Conservation (phyloP, 352 stramenopile genomes). For the Phytophthora cactorum region DNA sequence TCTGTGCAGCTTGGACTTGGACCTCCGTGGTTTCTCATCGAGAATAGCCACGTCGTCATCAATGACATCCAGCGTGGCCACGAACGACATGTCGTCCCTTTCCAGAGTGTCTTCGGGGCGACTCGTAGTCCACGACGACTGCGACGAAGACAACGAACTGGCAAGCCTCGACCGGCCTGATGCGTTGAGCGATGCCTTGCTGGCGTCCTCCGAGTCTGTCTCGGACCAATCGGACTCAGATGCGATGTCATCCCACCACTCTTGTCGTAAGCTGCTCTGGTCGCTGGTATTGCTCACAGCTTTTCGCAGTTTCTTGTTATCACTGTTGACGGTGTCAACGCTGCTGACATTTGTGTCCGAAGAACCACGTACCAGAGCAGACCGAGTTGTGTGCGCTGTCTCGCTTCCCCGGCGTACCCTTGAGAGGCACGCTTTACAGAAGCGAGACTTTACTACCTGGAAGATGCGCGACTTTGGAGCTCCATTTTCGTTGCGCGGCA, state of each 20-base stretch:
- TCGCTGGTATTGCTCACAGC: conserved; percentile 13
- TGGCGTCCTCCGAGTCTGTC: conserved; percentile 45
- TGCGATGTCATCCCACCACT: conserved; percentile 36
- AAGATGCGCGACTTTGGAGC: conserved; percentile 47
- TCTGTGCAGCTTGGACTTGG: conserved; percentile 30
- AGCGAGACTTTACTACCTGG: conserved; percentile 62
- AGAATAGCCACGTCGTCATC: conserved; percentile 46
- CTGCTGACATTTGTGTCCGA: conserved; percentile 16
- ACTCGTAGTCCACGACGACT: conserved; percentile 34
- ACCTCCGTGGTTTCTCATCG: conserved; percentile 31
- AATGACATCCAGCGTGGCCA: conserved; percentile 53
- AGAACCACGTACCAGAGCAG: conserved; percentile 3
- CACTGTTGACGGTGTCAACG: conserved; percentile 7
- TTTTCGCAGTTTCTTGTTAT: conserved; percentile 19
- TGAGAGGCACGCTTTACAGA: conserved; percentile 64
- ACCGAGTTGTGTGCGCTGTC: conserved; percentile 7
- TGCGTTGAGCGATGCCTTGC: conserved; percentile 41
- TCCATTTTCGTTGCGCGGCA: conserved; percentile 31
- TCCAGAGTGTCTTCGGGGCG: conserved; percentile 36
- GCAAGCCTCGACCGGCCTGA: conserved; percentile 35
- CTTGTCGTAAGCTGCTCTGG: conserved; percentile 9
- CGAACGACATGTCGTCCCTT: conserved; percentile 47
- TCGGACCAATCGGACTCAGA: conserved; percentile 51
- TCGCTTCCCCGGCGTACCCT: conserved; percentile 41
- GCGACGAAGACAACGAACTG: conserved; percentile 41